Conservation (phyloP, 768 basidiomycete genomes). For the Plicaturopsis crispa region DNA sequence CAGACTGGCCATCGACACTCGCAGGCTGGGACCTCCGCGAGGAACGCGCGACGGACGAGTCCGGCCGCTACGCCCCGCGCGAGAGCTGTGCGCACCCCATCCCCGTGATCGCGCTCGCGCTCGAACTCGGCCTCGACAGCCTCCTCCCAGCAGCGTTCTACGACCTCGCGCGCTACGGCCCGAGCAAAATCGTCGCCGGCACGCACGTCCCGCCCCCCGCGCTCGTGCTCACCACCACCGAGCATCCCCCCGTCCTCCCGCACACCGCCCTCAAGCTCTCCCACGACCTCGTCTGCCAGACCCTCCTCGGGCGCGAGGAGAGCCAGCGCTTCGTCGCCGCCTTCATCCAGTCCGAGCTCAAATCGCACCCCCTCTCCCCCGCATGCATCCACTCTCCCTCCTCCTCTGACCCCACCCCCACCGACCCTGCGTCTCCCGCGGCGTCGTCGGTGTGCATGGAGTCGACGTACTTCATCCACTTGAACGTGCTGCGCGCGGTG, state of each 20-base stretch:
- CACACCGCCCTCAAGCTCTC: conserved; percentile 20
- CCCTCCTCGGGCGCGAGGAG: conserved; percentile 56
- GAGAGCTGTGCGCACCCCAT: conserved; percentile 59
- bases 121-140: conserved; percentile 49
- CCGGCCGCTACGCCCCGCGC: conserved; percentile 51
- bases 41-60: conserved; percentile 37
- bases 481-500: conserved; percentile 63
- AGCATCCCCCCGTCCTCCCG: conserved; percentile 13
- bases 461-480: conserved; percentile 70
- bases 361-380: conserved; percentile 35
- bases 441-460: conserved; percentile 40
- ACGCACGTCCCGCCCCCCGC: conserved; percentile 3
- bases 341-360: conserved; percentile 53
- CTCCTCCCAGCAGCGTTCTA: conserved; percentile 69
- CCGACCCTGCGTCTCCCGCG: conserved; percentile 13
- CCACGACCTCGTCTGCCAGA: conserved; percentile 27
- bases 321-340: conserved; percentile 54
- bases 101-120: conserved; percentile 61
- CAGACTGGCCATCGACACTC: conserved; percentile 65
- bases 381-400: conserved; percentile 37
- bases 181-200: conserved; percentile 50
- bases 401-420: conserved; percentile 2
- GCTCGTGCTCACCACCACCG: conserved; percentile 6
- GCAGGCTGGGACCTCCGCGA: conserved; percentile 66
- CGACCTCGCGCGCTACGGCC: conserved; percentile 66